Evolutionary conservation across 495 filamentous ascomycete genomes (phyloP).

Genomic region (Cetradonia linearis): DNA sequence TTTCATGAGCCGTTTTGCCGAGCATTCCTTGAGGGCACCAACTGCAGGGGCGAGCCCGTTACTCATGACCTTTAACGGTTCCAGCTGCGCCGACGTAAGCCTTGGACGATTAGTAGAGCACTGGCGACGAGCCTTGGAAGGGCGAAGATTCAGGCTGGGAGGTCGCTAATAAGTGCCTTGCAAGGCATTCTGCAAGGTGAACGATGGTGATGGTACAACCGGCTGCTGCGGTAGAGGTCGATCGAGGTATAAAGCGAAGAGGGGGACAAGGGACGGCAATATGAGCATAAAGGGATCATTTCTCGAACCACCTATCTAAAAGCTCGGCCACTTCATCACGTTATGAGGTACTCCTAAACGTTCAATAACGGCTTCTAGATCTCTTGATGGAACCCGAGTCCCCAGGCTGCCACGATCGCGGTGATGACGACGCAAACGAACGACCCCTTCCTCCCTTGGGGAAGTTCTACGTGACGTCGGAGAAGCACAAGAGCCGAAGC

Average conservation of each 20-base stretch:
- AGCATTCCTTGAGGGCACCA: neutral
- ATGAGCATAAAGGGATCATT: neutral
- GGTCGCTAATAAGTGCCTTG: neutral
- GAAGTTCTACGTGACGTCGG: neutral
- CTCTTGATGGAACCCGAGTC: neutral
- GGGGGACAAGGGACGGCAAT: neutral
- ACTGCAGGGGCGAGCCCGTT: neutral
- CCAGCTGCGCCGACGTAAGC: neutral
- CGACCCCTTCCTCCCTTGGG: neutral
- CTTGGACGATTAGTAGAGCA: neutral
- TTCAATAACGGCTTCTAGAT: neutral
- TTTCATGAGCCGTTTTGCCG: slow-evolving; percentile 4
- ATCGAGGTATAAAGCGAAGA: neutral
- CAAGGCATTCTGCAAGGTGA: neutral
- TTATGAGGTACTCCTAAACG: neutral
- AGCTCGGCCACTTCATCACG: neutral
- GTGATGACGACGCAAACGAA: neutral
- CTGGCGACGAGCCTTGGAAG: neutral
- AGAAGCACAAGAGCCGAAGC: neutral
- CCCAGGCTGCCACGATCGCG: neutral
- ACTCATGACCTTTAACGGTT: slow-evolving; percentile 1
- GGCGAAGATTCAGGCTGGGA: neutral
- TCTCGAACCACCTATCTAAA: neutral
- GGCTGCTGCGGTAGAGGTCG: no score
- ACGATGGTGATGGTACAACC: neutral